Evolutionary conservation across 768 basidiomycete genomes (phyloP).

Genomic region (Tephrocybe rancida): DNA sequence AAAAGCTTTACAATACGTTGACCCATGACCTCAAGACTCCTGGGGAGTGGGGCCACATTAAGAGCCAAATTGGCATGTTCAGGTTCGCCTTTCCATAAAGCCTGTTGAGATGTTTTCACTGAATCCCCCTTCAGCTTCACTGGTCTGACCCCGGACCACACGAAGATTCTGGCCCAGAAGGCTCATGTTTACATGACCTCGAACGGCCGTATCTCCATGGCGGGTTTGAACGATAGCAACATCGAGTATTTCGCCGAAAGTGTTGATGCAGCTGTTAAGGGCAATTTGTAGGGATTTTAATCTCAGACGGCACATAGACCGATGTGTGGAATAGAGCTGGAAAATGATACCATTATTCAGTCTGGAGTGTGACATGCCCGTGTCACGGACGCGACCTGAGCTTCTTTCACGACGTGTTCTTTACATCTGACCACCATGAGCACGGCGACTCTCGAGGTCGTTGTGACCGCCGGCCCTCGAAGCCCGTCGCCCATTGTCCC

Average conservation of each 20-base stretch:
- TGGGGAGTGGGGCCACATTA: constrained; percentile 94
- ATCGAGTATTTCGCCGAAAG: constrained; percentile 90
- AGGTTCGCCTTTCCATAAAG: constrained; percentile 54
- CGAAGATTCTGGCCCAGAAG: constrained; percentile 81
- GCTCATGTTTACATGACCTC: constrained; percentile 94
- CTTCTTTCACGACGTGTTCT: constrained; percentile 3
- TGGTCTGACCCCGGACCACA: constrained; percentile 78
- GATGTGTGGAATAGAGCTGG: constrained; percentile 12
- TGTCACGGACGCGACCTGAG: neutral
- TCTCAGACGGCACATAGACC: constrained; percentile 1
- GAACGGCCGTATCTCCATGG: constrained; percentile 94
- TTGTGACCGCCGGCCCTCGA: constrained; percentile 16
- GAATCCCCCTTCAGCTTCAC: constrained; percentile 65
- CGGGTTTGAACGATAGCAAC: constrained; percentile 82
- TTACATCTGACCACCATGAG: constrained; percentile 3
- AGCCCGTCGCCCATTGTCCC: constrained; percentile 38
- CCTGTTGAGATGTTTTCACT: neutral
- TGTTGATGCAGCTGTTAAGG: constrained; percentile 82
- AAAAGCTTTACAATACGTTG: constrained; percentile 76
- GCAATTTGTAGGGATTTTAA: constrained; percentile 56
- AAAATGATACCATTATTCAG: constrained; percentile 1
- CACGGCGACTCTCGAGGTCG: constrained; percentile 4
- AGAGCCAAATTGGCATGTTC: constrained; percentile 97
- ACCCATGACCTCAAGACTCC: constrained; percentile 85
- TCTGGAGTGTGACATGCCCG: constrained; percentile 1